Evolutionary conservation across 2,329 filamentous ascomycete species (phyloP).

Genomic region (Malbranchea zuffiana): DNA sequence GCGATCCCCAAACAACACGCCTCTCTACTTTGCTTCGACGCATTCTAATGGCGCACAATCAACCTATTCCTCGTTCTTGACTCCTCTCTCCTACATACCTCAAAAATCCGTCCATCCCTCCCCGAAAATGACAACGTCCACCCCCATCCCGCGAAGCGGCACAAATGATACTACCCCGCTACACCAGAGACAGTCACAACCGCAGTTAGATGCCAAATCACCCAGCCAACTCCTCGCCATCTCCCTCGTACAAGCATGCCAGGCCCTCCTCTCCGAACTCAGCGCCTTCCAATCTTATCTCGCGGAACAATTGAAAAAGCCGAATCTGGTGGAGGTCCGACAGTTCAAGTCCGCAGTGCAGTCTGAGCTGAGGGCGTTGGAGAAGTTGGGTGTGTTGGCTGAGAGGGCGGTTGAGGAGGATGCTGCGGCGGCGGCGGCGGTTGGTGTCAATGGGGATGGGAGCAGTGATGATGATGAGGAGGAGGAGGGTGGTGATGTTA

Average conservation of each 20-base stretch:
- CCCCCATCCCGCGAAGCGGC: no score
- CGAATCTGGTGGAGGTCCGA: constrained; percentile 40
- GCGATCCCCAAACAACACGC: no score
- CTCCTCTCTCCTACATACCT: no score
- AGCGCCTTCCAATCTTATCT: constrained; percentile 36
- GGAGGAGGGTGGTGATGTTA: constrained; percentile 17
- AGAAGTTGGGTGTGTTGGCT: constrained; percentile 31
- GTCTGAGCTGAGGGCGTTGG: constrained; percentile 39
- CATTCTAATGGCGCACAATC: no score
- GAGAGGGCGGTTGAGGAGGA: constrained; percentile 13
- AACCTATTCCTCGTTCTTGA: no score
- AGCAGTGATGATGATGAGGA: constrained; percentile 14
- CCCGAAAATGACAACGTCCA: no score
- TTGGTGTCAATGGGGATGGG: constrained; percentile 11
- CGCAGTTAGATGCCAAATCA: not conserved
- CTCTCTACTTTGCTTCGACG: no score
- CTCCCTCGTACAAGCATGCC: constrained; percentile 30
- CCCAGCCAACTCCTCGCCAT: constrained; percentile 17
- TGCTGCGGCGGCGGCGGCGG: constrained; percentile 7
- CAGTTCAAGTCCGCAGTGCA: constrained; percentile 39
- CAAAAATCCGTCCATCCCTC: no score
- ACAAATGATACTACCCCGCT: no score
- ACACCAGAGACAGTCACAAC: no score
- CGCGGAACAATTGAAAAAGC: constrained; percentile 31
- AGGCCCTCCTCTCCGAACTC: constrained; percentile 36